Evolutionary conservation across 768 basidiomycete genomes (phyloP).

Genomic region (Suillus discolor): DNA sequence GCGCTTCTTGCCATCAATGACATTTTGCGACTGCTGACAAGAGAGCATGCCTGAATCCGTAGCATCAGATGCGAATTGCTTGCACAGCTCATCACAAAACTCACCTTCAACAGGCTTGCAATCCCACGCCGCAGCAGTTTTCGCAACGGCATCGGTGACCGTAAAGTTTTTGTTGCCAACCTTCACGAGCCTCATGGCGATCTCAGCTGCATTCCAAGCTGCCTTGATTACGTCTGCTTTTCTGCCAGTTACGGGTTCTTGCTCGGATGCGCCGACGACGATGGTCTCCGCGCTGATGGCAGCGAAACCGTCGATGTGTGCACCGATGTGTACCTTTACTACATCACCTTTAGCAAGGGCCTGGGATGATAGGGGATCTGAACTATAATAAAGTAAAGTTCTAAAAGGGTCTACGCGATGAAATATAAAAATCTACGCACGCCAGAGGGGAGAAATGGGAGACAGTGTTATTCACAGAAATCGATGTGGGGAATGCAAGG

Average conservation of each 20-base stretch:
- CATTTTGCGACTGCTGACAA: constrained; percentile 91
- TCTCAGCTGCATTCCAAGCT: constrained; percentile 91
- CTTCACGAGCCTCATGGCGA: constrained; percentile 88
- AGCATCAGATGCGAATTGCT: not conserved
- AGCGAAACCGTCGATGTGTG: constrained; percentile 97
- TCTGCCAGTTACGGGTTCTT: constrained; percentile 78
- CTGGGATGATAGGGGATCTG: constrained; percentile 71
- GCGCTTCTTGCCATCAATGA: constrained; percentile 95
- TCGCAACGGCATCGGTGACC: constrained; percentile 84
- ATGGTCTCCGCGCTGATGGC: constrained; percentile 93
- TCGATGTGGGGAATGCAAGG: constrained; percentile 90
- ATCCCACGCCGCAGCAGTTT: constrained; percentile 69
- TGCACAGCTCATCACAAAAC: constrained; percentile 19
- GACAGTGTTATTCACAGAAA: constrained; percentile 95
- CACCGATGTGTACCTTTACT: constrained; percentile 94
- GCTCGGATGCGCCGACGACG: constrained; percentile 77
- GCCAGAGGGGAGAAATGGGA: constrained; percentile 96
- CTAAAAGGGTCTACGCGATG: not conserved
- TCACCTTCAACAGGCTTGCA: constrained; percentile 95
- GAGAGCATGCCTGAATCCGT: constrained; percentile 79
- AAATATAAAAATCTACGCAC: constrained; percentile 45
- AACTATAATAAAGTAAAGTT: constrained; percentile 43
- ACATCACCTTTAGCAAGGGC: constrained; percentile 82
- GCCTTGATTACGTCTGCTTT: constrained; percentile 93
- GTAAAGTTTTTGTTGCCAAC: constrained; percentile 95